Evolutionary conservation across 2,329 filamentous ascomycete genomes (phyloP).

Genomic region (Phoma sp.): DNA sequence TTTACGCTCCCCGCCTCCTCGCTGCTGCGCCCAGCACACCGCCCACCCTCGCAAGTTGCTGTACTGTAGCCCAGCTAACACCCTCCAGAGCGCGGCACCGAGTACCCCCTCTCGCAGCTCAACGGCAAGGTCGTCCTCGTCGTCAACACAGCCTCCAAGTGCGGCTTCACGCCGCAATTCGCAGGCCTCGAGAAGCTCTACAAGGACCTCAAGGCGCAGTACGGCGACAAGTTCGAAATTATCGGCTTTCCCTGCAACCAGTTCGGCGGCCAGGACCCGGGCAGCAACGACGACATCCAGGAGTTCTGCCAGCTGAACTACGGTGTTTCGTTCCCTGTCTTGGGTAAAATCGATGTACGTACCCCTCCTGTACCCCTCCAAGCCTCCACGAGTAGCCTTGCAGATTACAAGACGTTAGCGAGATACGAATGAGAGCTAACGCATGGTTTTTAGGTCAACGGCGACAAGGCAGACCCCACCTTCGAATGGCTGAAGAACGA

Average conservation of each 20-base stretch:
- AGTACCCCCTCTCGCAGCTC: constrained; percentile 74
- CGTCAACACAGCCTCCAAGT: constrained; percentile 98
- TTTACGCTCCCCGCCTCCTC: constrained; percentile 27
- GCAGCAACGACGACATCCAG: constrained; percentile 69
- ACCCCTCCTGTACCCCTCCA: background rate
- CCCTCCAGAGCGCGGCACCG: constrained; percentile 72
- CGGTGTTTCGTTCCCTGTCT: constrained; percentile 87
- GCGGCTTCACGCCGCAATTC: constrained; percentile 97
- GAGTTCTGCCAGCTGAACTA: constrained; percentile 90
- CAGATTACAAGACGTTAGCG: too few species aligned
- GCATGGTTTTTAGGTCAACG: constrained; percentile 63
- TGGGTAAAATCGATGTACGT: constrained; percentile 85
- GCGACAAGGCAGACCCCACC: constrained; percentile 77
- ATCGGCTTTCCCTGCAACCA: constrained; percentile 99
- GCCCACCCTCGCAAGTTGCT: too few species aligned
- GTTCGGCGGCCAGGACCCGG: constrained; percentile 90
- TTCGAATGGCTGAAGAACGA: constrained; percentile 76
- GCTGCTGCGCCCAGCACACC: background rate
- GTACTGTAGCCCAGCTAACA: constrained; percentile 6
- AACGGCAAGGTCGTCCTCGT: constrained; percentile 93
- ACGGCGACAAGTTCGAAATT: constrained; percentile 82
- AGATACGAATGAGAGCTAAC: too few species aligned
- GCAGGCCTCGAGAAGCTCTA: constrained; percentile 89
- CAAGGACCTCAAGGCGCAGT: constrained; percentile 72
- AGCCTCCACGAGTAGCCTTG: too few species aligned